Evolutionary conservation across 768 basidiomycete species (phyloP).

Genomic region (Porphyrellus cyaneotinctus): DNA sequence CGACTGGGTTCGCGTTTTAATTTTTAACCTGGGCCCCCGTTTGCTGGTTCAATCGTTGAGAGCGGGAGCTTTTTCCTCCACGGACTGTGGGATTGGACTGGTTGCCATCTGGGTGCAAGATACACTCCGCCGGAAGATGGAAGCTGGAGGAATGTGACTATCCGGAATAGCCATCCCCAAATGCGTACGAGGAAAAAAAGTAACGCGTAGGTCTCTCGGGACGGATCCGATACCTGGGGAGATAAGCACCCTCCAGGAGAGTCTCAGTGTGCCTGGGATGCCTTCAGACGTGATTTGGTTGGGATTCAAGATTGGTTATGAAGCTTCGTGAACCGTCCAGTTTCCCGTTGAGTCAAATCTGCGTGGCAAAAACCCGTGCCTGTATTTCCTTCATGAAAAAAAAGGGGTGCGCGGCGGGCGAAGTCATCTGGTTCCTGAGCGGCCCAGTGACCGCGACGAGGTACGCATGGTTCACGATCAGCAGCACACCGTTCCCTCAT

Average conservation of each 20-base stretch:
- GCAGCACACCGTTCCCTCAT: conserved; percentile 23
- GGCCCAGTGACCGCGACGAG: conserved; percentile 17
- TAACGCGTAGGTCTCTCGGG: background rate
- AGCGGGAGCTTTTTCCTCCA: background rate
- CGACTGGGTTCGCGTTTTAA: background rate
- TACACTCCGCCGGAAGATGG: background rate
- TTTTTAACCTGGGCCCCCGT: background rate
- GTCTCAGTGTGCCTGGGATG: background rate
- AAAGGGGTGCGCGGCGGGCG: conserved; percentile 24
- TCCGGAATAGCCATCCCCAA: background rate
- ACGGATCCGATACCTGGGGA: conserved; percentile 13
- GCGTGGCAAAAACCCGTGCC: conserved; percentile 15
- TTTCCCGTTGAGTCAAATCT: conserved; percentile 10
- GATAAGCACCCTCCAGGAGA: conserved; percentile 2
- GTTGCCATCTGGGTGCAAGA: background rate
- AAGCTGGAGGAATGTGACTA: background rate
- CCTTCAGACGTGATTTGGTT: conserved; percentile 8
- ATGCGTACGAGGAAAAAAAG: background rate
- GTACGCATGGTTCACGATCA: conserved; percentile 18
- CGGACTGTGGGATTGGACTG: background rate
- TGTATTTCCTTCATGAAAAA: conserved; percentile 17
- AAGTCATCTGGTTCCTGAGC: conserved; percentile 24
- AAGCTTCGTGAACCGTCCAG: conserved; percentile 14
- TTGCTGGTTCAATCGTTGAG: background rate
- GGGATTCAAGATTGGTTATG: background rate